These are phyloP conservation scores for Epichloe scottii DNA, from an alignment of 2,329 filamentous ascomycete species.

Conservation along the genomic window DNA sequence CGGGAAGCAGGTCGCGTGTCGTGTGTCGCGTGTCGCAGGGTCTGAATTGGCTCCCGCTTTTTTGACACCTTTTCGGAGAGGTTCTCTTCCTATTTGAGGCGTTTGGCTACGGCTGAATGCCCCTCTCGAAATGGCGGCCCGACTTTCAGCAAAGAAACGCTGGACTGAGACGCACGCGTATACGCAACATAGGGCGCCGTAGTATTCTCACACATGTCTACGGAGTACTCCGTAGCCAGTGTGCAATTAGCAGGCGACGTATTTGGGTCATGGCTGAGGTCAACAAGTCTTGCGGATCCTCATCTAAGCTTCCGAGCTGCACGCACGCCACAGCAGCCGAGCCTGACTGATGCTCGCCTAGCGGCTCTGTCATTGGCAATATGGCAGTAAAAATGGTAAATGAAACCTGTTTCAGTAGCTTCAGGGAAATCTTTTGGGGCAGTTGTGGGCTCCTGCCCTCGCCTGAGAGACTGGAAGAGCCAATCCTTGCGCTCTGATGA, in stretches of 20 bases:
- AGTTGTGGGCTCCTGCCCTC: background rate
- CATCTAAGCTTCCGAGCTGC: background rate
- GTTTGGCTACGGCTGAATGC: background rate
- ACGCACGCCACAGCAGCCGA: constrained; percentile 2
- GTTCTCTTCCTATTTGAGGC: too few relatives aligned
- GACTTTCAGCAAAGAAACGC: background rate
- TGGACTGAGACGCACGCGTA: background rate
- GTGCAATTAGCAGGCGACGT: background rate
- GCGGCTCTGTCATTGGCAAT: background rate
- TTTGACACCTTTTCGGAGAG: background rate
- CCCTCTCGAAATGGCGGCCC: background rate
- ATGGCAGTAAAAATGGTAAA: background rate
- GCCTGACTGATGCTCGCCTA: background rate
- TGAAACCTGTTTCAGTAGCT: background rate
- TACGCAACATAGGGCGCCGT: background rate
- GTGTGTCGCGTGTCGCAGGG: background rate
- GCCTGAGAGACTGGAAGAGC: background rate
- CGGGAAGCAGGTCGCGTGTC: background rate
- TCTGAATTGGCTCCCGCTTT: background rate
- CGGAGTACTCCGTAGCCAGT: too few relatives aligned
- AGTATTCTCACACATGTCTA: background rate
- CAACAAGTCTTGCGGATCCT: background rate
- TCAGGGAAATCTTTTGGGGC: background rate
- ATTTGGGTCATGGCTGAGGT: background rate
- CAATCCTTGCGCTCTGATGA: background rate